Percentiles rank a stretch among this genome's conserved stretches.
phyloP scores from a whole-genome alignment of 208 protist genomes.

The Leishmania lainsoni region DNA sequence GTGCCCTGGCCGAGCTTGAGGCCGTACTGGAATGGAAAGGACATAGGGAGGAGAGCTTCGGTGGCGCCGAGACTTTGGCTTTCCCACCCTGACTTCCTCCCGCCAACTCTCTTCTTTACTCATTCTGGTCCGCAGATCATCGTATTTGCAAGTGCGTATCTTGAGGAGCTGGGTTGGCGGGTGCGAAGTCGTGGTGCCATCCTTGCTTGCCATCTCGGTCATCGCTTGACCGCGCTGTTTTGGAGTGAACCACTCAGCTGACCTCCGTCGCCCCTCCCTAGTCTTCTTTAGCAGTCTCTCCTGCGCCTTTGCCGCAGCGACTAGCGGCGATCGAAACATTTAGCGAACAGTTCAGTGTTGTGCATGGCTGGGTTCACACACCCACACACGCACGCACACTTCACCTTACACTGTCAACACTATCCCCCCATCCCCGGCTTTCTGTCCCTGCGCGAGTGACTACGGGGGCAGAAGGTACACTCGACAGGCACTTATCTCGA shows the following conservation, averaged over 20 bases:
- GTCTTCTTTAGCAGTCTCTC: neutral
- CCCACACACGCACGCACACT: too few relatives aligned
- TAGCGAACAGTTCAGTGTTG: neutral
- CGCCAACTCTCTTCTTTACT: neutral
- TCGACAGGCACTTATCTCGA: neutral
- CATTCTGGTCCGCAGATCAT: neutral
- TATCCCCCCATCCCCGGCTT: neutral
- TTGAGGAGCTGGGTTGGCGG: neutral
- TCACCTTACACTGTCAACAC: neutral
- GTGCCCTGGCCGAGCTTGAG: neutral
- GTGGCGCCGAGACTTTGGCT: neutral
- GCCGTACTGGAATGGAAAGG: neutral
- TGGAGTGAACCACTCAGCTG: neutral
- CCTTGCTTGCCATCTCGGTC: neutral
- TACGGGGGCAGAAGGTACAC: neutral
- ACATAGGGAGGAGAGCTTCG: neutral
- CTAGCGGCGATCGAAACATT: neutral
- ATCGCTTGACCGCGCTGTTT: neutral
- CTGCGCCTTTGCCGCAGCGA: neutral
- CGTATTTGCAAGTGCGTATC: neutral
- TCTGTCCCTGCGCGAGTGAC: neutral
- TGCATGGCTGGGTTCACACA: neutral
- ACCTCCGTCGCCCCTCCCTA: neutral
- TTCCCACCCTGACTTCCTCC: neutral
- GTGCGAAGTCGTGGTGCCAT: neutral